Conservation (phyloP, 208 protist genomes). For the Crithidia brevicula region DNA sequence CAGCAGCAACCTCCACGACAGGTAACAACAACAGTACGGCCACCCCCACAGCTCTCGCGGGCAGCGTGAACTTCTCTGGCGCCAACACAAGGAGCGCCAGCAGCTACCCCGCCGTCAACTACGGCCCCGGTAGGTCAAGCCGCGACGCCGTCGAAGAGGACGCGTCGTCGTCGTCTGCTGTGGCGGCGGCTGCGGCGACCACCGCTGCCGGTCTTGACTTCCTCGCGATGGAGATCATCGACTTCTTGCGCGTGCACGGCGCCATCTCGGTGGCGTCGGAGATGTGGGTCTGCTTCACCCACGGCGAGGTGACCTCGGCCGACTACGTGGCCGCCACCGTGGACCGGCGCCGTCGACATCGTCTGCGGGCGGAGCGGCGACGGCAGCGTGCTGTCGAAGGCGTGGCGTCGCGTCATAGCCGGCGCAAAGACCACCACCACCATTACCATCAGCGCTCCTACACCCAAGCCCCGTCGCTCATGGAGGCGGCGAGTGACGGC, state of each 20-base stretch:
- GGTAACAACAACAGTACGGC: not conserved
- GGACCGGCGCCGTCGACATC: slow-evolving; percentile 29
- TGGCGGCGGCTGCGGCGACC: slow-evolving; percentile 17
- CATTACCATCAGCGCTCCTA: slow-evolving; percentile 5
- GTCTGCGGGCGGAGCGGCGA: slow-evolving; percentile 25
- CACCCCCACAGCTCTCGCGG: not conserved
- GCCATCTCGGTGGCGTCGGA: slow-evolving; percentile 58
- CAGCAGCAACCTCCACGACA: slow-evolving; percentile 6
- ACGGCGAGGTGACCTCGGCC: slow-evolving; percentile 51
- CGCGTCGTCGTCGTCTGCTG: not conserved
- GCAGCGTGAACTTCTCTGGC: not conserved
- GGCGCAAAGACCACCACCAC: slow-evolving; percentile 7
- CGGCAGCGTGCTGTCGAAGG: not conserved
- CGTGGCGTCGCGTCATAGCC: not conserved
- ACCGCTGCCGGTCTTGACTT: slow-evolving; percentile 49
- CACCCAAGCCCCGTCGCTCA: not conserved
- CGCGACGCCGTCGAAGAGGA: slow-evolving; percentile 14
- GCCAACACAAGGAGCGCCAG: not conserved
- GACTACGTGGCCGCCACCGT: slow-evolving; percentile 11
- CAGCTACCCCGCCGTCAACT: not conserved
- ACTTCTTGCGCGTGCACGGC: slow-evolving; percentile 65
- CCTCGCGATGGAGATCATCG: slow-evolving; percentile 71
- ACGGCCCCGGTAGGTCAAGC: not conserved
- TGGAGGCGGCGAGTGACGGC: not conserved
- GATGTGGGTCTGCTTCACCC: slow-evolving; percentile 70